Conservation (phyloP, 1,284 basidiomycete genomes). For the Tilletia indica region DNA sequence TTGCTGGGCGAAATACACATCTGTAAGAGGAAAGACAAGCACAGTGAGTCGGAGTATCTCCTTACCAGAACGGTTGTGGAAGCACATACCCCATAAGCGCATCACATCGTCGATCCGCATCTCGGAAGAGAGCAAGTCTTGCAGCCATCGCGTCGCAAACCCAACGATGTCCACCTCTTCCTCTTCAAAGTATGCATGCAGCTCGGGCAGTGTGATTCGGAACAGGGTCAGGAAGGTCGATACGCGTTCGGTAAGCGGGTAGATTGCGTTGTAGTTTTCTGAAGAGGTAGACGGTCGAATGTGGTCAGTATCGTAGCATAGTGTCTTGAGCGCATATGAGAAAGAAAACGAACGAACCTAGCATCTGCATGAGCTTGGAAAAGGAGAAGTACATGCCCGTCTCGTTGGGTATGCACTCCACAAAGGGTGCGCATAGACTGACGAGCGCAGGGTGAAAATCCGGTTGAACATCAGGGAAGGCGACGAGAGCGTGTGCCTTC, state of each 20-base stretch:
- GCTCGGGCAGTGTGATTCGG: slow-evolving; percentile 52
- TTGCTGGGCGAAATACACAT: slow-evolving; percentile 54
- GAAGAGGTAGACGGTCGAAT: background rate
- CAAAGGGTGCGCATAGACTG: slow-evolving; percentile 53
- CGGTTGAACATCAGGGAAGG: background rate
- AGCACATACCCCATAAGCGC: slow-evolving; percentile 47
- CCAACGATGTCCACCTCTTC: slow-evolving; percentile 54
- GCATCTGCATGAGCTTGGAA: slow-evolving; percentile 51
- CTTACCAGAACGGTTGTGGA: background rate
- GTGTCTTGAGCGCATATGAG: background rate
- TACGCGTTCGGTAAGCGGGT: slow-evolving; percentile 47
- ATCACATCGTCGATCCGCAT: slow-evolving; percentile 52
- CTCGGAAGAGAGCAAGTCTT: slow-evolving; percentile 51
- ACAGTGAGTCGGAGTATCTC: background rate
- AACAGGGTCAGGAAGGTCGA: slow-evolving; percentile 55
- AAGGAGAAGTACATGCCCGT: slow-evolving; percentile 57
- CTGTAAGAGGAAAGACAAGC: slow-evolving; percentile 16
- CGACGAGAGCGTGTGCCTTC: background rate
- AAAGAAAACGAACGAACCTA: slow-evolving; percentile 27
- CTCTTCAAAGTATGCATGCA: slow-evolving; percentile 56
- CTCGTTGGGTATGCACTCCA: slow-evolving; percentile 53
- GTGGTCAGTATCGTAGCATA: background rate
- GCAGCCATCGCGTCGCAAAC: slow-evolving; percentile 52
- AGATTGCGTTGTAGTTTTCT: slow-evolving; percentile 34
- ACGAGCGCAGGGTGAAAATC: slow-evolving; percentile 54